A percentile compares a stretch with the other conserved stretches of the same genome.
These are phyloP conservation scores for Wickerhamomyces sp. DNA, from an alignment of 1,139 yeast species.

Conservation along the genomic window DNA sequence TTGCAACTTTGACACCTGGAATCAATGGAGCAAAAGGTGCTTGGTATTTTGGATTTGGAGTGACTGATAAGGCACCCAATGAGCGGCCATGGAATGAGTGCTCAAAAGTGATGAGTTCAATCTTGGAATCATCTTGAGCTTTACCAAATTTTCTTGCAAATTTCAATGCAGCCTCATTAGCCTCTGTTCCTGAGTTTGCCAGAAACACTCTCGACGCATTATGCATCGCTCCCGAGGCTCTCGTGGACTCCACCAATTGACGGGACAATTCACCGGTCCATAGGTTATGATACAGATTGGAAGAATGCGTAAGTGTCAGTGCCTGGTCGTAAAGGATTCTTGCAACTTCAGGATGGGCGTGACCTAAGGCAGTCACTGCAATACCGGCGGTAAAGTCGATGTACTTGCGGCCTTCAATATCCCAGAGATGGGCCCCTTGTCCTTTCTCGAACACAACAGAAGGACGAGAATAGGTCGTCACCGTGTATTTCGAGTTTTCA, in stretches of 20 bases:
- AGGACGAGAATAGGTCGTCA: conserved; percentile 83
- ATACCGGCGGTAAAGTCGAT: conserved; percentile 94
- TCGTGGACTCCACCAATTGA: conserved; percentile 65
- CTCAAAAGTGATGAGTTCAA: conserved; percentile 77
- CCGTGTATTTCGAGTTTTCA: conserved; percentile 52
- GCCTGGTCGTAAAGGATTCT: conserved; percentile 70
- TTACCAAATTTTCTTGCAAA: conserved; percentile 89
- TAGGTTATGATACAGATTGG: conserved; percentile 79
- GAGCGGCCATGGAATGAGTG: conserved; percentile 94
- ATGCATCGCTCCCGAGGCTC: conserved; percentile 68
- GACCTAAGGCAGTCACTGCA: conserved; percentile 95
- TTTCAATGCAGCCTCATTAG: conserved; percentile 95
- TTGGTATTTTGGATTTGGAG: conserved; percentile 90
- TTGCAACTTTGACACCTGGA: conserved; percentile 72
- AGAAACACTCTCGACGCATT: conserved; percentile 81
- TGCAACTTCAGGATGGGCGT: conserved; percentile 69
- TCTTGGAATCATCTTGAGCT: conserved; percentile 46
- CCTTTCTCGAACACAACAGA: conserved; percentile 65
- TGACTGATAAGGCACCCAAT: conserved; percentile 87
- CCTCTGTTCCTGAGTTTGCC: conserved; percentile 94
- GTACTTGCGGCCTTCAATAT: conserved; percentile 69
- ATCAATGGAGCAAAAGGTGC: conserved; percentile 84
- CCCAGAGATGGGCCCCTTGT: conserved; percentile 69
- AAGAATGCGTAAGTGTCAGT: conserved; percentile 67
- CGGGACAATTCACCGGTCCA: conserved; percentile 80